Evolutionary conservation across 1,284 basidiomycete genomes (phyloP).

Genomic region (Ceratobasidium sp.): DNA sequence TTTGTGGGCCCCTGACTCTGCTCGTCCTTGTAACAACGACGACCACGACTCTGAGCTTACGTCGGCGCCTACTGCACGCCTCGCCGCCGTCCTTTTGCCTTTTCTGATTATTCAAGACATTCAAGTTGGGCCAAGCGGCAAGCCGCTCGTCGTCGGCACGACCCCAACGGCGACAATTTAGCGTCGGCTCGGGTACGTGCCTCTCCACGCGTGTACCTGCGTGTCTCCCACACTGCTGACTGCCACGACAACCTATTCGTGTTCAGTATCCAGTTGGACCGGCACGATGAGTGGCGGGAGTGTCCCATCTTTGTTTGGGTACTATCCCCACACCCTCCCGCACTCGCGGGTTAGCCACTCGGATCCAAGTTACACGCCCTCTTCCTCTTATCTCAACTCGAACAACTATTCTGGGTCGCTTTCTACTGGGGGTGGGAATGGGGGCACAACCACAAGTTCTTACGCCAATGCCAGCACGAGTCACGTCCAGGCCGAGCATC

Average conservation of each 20-base stretch:
- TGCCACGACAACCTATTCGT: neutral
- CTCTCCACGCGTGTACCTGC: too few species aligned
- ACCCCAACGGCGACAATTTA: too few species aligned
- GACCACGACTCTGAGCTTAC: neutral
- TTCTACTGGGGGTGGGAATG: too few species aligned
- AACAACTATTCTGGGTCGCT: neutral
- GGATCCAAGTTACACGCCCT: constrained; percentile 10
- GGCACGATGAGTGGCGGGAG: constrained; percentile 9
- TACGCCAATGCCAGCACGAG: neutral
- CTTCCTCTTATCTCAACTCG: constrained; percentile 6
- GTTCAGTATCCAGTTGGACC: neutral
- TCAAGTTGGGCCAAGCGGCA: constrained; percentile 18
- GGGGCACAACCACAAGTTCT: neutral
- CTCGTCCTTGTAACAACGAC: constrained; percentile 5
- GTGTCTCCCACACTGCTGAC: neutral
- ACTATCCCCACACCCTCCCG: constrained; percentile 2
- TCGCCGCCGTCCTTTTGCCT: neutral
- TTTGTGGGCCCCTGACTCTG: neutral
- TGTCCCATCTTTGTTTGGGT: constrained; percentile 1
- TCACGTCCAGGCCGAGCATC: neutral
- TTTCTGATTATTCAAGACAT: too few species aligned
- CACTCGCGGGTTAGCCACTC: constrained; percentile 15
- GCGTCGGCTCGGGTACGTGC: neutral
- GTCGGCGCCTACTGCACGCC: too few species aligned
- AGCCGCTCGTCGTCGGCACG: neutral